phyloP scores from a whole-genome alignment of 1,284 basidiomycete species.

The Melanopsichium pennsylvanicum region DNA sequence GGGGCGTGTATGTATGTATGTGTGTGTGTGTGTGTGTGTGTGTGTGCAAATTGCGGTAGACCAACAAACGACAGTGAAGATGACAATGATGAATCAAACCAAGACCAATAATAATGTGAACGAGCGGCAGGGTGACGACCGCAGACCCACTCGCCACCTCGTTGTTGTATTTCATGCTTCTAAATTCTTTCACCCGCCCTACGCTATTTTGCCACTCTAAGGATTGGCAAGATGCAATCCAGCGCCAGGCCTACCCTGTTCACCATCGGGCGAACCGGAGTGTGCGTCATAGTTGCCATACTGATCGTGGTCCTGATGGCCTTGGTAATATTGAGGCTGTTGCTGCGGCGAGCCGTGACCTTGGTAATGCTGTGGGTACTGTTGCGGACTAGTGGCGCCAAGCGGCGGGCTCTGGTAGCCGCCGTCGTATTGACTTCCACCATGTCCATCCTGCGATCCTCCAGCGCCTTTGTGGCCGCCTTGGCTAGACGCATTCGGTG shows the following conservation, averaged over 20 bases:
- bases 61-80: too few relatives aligned
- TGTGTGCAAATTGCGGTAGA: too few relatives aligned
- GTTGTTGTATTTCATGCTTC: too few relatives aligned
- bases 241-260: not conserved
- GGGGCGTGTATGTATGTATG: too few relatives aligned
- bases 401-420: conserved; percentile 26
- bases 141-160: too few relatives aligned
- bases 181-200: too few relatives aligned
- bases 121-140: too few relatives aligned
- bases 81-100: too few relatives aligned
- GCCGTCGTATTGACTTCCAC: conserved; percentile 26
- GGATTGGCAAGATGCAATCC: conserved; percentile 46
- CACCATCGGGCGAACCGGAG: conserved; percentile 23
- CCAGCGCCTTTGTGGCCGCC: conserved; percentile 5
- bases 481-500: conserved; percentile 2
- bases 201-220: too few relatives aligned
- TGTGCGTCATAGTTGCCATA: conserved; percentile 15
- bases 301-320: conserved; percentile 3
- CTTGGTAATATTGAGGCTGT: conserved; percentile 24
- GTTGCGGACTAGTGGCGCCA: conserved; percentile 19
- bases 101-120: too few relatives aligned
- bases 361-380: conserved; percentile 40
- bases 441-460: conserved; percentile 40
- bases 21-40: too few relatives aligned
- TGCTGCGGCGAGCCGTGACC: conserved; percentile 19